Percentiles rank a stretch among this genome's conserved stretches.
Evolutionary conservation across 345 rosid species (phyloP).

Genomic region (Geranium rotundifolium): DNA sequence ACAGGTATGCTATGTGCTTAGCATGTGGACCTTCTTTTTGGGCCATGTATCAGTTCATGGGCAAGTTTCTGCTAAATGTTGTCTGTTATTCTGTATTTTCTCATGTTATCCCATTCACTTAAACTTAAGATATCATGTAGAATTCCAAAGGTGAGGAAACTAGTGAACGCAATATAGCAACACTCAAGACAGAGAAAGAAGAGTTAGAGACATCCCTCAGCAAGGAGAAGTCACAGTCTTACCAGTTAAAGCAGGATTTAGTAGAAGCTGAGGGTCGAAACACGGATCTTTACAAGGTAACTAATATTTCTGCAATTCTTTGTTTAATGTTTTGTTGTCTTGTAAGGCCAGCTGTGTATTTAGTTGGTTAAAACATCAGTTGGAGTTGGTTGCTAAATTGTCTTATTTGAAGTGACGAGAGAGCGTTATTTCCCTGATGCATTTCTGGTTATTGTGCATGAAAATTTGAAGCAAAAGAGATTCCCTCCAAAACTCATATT

Average conservation of each 20-base stretch:
- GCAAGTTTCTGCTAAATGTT: neutral
- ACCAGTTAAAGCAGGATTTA: constrained; percentile 67
- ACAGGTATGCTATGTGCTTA: constrained; percentile 35
- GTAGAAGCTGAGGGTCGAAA: constrained; percentile 64
- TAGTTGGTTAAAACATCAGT: neutral
- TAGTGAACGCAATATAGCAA: constrained; percentile 32
- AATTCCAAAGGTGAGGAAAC: constrained; percentile 40
- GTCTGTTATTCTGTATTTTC: neutral
- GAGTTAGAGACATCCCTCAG: constrained; percentile 55
- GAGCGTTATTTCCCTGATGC: neutral
- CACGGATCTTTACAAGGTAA: constrained; percentile 75
- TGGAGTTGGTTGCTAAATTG: neutral
- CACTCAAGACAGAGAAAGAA: constrained; percentile 71
- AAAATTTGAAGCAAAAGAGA: neutral
- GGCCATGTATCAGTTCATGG: neutral
- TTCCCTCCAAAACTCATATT: neutral
- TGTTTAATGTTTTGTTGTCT: neutral
- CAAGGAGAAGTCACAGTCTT: constrained; percentile 60
- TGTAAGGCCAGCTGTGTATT: neutral
- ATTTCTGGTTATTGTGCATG: neutral
- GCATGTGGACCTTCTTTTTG: too few species aligned
- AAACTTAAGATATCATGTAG: constrained; percentile 22
- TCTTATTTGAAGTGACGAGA: neutral
- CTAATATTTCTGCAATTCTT: neutral
- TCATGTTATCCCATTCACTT: neutral